Base-by-base conservation (phyloP, 2,329 filamentous ascomycete genomes). In the Oidium heveae region DNA sequence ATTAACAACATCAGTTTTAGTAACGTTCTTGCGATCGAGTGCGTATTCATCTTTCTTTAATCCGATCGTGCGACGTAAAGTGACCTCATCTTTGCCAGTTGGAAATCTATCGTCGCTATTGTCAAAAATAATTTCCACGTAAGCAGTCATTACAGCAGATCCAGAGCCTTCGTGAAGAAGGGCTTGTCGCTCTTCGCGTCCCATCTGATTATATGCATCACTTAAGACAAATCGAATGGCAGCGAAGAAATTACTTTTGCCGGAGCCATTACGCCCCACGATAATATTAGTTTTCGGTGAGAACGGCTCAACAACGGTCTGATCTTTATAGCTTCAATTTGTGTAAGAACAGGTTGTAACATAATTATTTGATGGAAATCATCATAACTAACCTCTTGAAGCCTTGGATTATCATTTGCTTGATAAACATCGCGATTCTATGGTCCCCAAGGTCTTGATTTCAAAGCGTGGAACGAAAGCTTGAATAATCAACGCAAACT, bases 361-460 rank as follows among this genome's bases (percentile, higher is more conserved):
- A 16, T 43, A 15, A 9, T 16, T 24, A 28, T n/a, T 33, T n/a
- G 3, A n/a, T 16, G 20, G 6, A 10, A 54, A 8, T 22, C 3
- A 34, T 36, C 9, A 28, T 16, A 7, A 65, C 69, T 61, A 69
- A 93, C 87, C 87, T 95, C 72, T 98, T 98, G 72, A 98, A 98
- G 79, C 91, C 91, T 69, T 98, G 91, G 67, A 98, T 96, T 69
- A 95, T 96, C 68, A 96, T 95, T 73, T 98, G 91, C 70, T 98
- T 98, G 76, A 98, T 95, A 73, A 93, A 91, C 88, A 95, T 94
- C 62, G 67, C 74, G 54, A 61, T 59, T 59, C 56, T 51, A 10
- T 43, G 39, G 55, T 51, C 52, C 57, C 36, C 16, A n/a, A n/a
- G 2, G 36, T 3, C 36, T 13, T 13, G 12, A 13, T 39, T 10